Base-by-base conservation (phyloP, 2,329 filamentous ascomycete species). In the Akanthomyces dipterigenus region DNA sequence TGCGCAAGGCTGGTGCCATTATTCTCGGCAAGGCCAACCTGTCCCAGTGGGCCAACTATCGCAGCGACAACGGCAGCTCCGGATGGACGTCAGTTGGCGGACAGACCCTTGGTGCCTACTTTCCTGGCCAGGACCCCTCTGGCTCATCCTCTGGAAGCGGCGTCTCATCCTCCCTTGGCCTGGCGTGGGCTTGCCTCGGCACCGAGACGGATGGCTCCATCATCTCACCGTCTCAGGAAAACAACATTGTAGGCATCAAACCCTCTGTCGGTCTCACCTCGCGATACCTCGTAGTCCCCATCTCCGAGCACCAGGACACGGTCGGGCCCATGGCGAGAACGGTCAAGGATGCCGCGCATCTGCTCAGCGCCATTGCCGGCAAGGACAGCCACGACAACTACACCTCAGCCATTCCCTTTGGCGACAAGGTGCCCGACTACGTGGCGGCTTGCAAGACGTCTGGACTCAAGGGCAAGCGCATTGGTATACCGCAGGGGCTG, bases 221-320 rank as follows among this genome's bases (percentile, higher is more conserved):
- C 54, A 65, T 88, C 1, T 78, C 75, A 5, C 87, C 87, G 0
- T 69, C 76, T 1, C 64, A 71, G 28, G 60, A 65, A 1, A 87
- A 83, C 70, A 86, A 87, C 58, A 64, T 89, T 1, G 86, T 88
- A 0, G 87, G 85, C 1, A 85, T 90, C 69, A 88, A 87, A 68
- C 85, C 87, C 1, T 87, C 85, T 0, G 83, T 88, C 1, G 87
- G 87, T 0, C 75, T 89, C 3, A 88, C 82, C 0, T 86, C 83
- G 1, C 76, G 84, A 16, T 74, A 79, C 63, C 75, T 87, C 4
- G 86, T 88, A 1, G 83, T 89, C n/a, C 86, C 87, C 0, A 83
- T 89, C 6, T 82, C 79, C 16, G 71, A 79, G 43, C 81, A 85
- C 65, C 84, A 87, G 65, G 88, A 90, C 66, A 84, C 81, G 0